Conservation (phyloP, 371 early-diverging fungal species). For the Actinomortierella ambigua region DNA sequence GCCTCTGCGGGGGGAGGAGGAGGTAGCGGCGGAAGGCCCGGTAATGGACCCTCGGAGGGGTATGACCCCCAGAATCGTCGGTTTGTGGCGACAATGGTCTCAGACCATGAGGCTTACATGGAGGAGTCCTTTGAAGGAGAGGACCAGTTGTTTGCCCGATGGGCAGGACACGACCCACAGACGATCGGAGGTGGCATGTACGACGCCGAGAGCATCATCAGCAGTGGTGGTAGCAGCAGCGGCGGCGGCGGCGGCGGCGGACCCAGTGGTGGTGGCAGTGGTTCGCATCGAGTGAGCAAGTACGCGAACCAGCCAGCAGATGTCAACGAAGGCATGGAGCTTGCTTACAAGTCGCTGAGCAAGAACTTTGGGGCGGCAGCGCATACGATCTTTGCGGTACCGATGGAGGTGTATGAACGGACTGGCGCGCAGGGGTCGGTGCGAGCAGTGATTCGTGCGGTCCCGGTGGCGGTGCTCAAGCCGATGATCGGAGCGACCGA, state of each 20-base stretch:
- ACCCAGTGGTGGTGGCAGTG: not conserved
- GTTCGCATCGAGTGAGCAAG: slow-evolving; percentile 60
- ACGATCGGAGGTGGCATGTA: no score
- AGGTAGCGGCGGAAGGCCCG: slow-evolving; percentile 5
- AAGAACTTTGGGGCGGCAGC: slow-evolving; percentile 82
- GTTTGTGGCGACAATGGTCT: slow-evolving; percentile 36
- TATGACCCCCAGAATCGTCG: slow-evolving; percentile 9
- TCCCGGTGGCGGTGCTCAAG: slow-evolving; percentile 92
- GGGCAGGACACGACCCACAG: no score
- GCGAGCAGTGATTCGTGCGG: slow-evolving; percentile 84
- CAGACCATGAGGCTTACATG: slow-evolving; percentile 41
- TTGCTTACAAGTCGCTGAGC: slow-evolving; percentile 79
- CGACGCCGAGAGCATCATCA: slow-evolving; percentile 8
- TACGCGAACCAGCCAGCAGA: slow-evolving; percentile 86
- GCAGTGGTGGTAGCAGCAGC: slow-evolving; percentile 13
- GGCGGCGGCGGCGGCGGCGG: not conserved
- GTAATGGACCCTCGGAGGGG: slow-evolving; percentile 3
- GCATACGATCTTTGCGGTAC: slow-evolving; percentile 89
- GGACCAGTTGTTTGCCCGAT: slow-evolving; percentile 14
- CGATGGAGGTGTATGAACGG: slow-evolving; percentile 81
- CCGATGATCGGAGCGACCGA: slow-evolving; percentile 97
- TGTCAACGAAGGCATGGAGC: slow-evolving; percentile 84
- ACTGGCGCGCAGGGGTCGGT: slow-evolving; percentile 65
- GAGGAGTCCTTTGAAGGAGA: slow-evolving; percentile 41
- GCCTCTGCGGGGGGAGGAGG: slow-evolving; percentile 8